Conservation (phyloP, 2,329 filamentous ascomycete species). For the Cladophialophora exuberans region DNA sequence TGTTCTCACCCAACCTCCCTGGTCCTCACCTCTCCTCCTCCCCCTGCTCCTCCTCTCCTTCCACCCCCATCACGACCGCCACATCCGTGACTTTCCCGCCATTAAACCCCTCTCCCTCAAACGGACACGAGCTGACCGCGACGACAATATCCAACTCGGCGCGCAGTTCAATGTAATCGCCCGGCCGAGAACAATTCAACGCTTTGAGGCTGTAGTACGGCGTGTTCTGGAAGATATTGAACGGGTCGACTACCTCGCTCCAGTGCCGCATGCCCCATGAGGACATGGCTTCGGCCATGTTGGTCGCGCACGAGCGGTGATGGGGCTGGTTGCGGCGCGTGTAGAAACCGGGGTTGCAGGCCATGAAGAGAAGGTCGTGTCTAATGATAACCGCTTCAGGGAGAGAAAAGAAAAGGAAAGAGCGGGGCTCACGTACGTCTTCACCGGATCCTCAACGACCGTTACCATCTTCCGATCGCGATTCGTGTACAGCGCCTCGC, state of each 20-base stretch:
- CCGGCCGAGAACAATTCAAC: conserved; percentile 41
- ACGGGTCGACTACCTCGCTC: conserved; percentile 43
- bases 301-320: conserved; percentile 44
- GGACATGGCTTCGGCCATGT: conserved; percentile 44
- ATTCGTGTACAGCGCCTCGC: conserved; percentile 44
- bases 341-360: conserved; percentile 45
- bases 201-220: conserved; percentile 44
- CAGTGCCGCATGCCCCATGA: conserved; percentile 40
- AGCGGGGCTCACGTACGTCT: too few relatives aligned
- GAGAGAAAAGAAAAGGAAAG: too few relatives aligned
- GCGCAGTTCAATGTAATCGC: conserved; percentile 45
- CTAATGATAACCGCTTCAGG: too few relatives aligned
- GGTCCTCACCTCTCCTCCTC: too few relatives aligned
- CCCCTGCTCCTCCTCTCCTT: not conserved
- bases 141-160: conserved; percentile 41
- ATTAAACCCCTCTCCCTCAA: conserved; percentile 43
- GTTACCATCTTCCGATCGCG: conserved; percentile 41
- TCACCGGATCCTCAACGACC: conserved; percentile 43
- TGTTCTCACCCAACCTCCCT: too few relatives aligned
- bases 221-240: conserved; percentile 48
- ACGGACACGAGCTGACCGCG: conserved; percentile 45
- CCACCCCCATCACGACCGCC: conserved; percentile 35
- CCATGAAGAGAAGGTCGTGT: conserved; percentile 49
- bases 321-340: conserved; percentile 36
- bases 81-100: conserved; percentile 45